Base-by-base conservation (phyloP, 163 green algal species). In the Trebouxia gelatinosa region DNA sequence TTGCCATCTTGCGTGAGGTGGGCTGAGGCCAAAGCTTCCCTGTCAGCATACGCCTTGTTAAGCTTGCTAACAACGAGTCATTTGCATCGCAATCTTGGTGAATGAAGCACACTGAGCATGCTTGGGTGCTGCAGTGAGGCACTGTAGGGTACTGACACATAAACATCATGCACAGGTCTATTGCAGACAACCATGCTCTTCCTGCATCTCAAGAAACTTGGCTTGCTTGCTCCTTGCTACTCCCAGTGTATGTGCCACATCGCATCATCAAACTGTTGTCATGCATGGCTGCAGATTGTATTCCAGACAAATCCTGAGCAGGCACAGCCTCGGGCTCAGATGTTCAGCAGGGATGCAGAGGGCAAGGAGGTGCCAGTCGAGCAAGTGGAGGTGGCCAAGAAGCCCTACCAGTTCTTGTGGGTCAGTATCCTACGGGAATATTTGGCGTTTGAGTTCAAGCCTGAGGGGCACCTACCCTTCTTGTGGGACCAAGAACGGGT, bases 1-100 rank as follows among this genome's bases (percentile, higher is more conserved):
- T 98, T 75, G 89, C 79, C 68, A 97, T 99, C 54, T 89, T 99
- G 75, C 81, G 95, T 5, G 95, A 98, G 90, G 87, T 95, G 54
- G 34, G 43, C 23, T 9, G 3, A 3, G 3, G 2, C 3, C 3
- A 3, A 3, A 59, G n/a, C n/a, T n/a, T n/a, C n/a, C n/a, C n/a
- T n/a, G n/a, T n/a, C n/a, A n/a, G n/a, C n/a, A n/a, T n/a, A n/a
- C n/a, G n/a, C n/a, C n/a, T n/a, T n/a, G n/a, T n/a, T n/a, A n/a
- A n/a, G n/a, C n/a, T n/a, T n/a, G n/a, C n/a, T n/a, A 72, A 37
- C 64, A 26, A 72, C 26, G 19, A 31, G 16, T 32, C 67, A 71
- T 81, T 75, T 46, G 74, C 62, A 66, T 19, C 7, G n/a, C 58
- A 32, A 17, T 67, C n/a, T 32, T 67, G 17, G 28, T 9, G 50